Percentiles rank a stretch among this genome's conserved stretches.
Conservation (phyloP, 1,284 basidiomycete species). For the Coniferiporia weirii region DNA sequence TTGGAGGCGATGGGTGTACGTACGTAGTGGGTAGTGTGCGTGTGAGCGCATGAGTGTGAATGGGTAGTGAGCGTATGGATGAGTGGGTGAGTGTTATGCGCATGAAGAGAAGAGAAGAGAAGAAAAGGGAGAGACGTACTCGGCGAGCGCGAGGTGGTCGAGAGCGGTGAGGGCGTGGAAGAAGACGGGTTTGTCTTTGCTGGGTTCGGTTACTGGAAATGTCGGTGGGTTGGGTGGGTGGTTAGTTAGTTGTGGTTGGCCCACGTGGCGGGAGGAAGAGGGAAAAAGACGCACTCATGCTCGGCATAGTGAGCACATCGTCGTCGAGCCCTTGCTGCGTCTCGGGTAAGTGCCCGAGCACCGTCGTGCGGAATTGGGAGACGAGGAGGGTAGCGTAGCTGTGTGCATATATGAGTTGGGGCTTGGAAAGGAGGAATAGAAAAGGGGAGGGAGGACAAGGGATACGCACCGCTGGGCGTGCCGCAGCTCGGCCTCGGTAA, state of each 20-base stretch:
- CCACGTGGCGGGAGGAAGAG: not conserved
- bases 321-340: slow-evolving; percentile 74
- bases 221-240: not conserved
- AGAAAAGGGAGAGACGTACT: slow-evolving; percentile 44
- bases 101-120: slow-evolving; percentile 7
- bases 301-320: slow-evolving; percentile 51
- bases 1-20: too few species aligned
- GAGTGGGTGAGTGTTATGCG: too few species aligned
- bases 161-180: slow-evolving; percentile 70
- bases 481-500: slow-evolving; percentile 75
- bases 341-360: slow-evolving; percentile 74
- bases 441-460: not conserved
- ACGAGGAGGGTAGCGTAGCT: slow-evolving; percentile 65
- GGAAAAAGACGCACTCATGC: slow-evolving; percentile 75
- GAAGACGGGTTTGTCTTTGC: slow-evolving; percentile 71
- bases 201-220: slow-evolving; percentile 74
- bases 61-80: slow-evolving; percentile 7
- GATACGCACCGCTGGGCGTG: slow-evolving; percentile 65
- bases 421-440: not conserved
- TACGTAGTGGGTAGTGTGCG: not conserved
- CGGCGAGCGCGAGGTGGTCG: slow-evolving; percentile 63
- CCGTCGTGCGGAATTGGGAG: slow-evolving; percentile 66
- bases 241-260: not conserved
- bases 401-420: slow-evolving; percentile 33
- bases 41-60: not conserved